phyloP scores from a whole-genome alignment of 306 rosid genomes.

The Gastrolobium bilobum region DNA sequence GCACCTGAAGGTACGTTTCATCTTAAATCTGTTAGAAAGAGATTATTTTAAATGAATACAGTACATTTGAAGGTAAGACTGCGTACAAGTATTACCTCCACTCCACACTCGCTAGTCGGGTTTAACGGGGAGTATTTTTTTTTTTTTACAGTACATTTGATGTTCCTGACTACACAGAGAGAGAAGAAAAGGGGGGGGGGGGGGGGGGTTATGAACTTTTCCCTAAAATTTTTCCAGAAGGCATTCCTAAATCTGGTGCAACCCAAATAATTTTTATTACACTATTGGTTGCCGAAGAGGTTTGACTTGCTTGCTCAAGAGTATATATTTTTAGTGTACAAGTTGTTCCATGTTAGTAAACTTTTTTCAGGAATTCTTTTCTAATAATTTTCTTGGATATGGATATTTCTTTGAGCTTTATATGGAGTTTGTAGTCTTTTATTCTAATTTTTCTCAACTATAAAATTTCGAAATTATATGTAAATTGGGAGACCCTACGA shows the following conservation, averaged over 20 bases:
- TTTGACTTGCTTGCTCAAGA: not conserved
- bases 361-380: not conserved
- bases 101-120: too few species aligned
- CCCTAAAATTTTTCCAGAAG: not conserved
- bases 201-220: not conserved
- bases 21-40: slow-evolving; percentile 35
- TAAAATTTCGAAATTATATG: not conserved
- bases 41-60: slow-evolving; percentile 2
- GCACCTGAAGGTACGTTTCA: slow-evolving; percentile 76
- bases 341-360: not conserved
- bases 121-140: too few species aligned
- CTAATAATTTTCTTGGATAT: not conserved
- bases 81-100: too few species aligned
- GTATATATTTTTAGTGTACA: not conserved
- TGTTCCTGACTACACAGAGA: slow-evolving; percentile 3
- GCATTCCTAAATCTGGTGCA: not conserved
- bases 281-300: not conserved
- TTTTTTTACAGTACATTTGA: not conserved
- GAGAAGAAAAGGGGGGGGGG: too few species aligned
- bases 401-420: not conserved
- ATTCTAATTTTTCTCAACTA: not conserved
- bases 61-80: too few species aligned
- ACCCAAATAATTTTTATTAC: too few species aligned
- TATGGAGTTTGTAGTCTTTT: not conserved
- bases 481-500: not conserved